phyloP scores from a whole-genome alignment of 176 grass and related monocot species.

The Zizania latifolia region DNA sequence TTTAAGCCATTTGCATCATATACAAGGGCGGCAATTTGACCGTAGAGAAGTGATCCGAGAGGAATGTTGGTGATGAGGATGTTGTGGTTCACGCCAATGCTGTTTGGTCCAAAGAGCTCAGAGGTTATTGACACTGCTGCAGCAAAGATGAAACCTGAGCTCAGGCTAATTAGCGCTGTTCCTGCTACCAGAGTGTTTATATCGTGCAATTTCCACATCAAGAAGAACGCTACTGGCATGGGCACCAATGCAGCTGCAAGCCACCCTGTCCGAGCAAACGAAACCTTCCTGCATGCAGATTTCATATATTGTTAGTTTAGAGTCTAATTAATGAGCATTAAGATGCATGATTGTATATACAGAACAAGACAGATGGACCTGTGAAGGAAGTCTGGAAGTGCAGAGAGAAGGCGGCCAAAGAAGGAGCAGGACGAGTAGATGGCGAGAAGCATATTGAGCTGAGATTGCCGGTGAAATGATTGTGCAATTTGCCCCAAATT shows the following conservation, averaged over 20 bases:
- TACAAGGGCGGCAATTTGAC: slow-evolving; percentile 67
- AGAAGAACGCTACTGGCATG: slow-evolving; percentile 70
- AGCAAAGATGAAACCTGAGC: slow-evolving; percentile 89
- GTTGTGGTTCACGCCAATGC: slow-evolving; percentile 88
- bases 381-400: slow-evolving; percentile 63
- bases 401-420: slow-evolving; percentile 81
- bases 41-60: slow-evolving; percentile 78
- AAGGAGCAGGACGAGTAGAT: slow-evolving; percentile 91
- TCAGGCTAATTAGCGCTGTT: slow-evolving; percentile 66
- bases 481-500: slow-evolving; percentile 86
- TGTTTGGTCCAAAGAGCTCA: slow-evolving; percentile 77
- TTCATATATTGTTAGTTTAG: not conserved
- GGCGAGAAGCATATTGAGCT: slow-evolving; percentile 60
- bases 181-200: slow-evolving; percentile 42
- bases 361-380: slow-evolving; percentile 26
- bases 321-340: not conserved
- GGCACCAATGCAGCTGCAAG: slow-evolving; percentile 55
- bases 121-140: slow-evolving; percentile 81
- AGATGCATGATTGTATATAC: not conserved
- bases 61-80: slow-evolving; percentile 97
- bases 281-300: slow-evolving; percentile 56
- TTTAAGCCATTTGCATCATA: slow-evolving; percentile 65
- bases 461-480: slow-evolving; percentile 53
- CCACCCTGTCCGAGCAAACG: slow-evolving; percentile 82
- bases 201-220: slow-evolving; percentile 49